Evolutionary conservation across 768 basidiomycete genomes (phyloP).

Genomic region (Russula emetica): DNA sequence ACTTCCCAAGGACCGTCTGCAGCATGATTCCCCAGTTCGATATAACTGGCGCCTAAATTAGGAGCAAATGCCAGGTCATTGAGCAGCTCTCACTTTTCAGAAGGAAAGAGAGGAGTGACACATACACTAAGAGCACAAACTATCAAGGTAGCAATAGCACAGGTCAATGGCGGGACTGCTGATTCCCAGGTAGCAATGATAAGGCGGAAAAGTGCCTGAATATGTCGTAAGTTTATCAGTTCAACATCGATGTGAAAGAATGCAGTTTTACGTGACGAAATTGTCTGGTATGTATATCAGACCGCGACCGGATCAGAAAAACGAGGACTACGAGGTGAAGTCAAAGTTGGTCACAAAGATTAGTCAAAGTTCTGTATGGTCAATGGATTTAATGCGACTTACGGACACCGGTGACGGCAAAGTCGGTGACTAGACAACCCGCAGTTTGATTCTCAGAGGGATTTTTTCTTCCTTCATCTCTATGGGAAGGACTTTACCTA

Average conservation of each 20-base stretch:
- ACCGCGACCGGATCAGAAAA: constrained; percentile 16
- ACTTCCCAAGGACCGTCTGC: constrained; percentile 32
- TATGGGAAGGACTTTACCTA: neutral
- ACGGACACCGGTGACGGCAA: constrained; percentile 21
- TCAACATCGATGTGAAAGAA: neutral
- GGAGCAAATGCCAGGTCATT: neutral
- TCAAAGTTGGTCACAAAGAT: neutral
- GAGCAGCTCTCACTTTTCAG: neutral
- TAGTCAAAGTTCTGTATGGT: neutral
- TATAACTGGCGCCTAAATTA: constrained; percentile 22
- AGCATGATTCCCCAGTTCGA: constrained; percentile 32
- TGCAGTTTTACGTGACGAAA: constrained; percentile 12
- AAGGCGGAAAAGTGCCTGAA: constrained; percentile 20
- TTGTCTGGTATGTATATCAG: constrained; percentile 4
- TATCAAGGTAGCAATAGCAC: constrained; percentile 30
- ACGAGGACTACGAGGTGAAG: constrained; percentile 20
- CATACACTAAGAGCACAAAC: constrained; percentile 20
- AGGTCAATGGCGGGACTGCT: constrained; percentile 31
- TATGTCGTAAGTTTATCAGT: neutral
- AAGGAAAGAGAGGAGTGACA: neutral
- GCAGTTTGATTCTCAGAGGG: neutral
- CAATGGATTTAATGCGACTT: neutral
- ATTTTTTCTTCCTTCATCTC: neutral
- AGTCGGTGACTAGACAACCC: constrained; percentile 7
- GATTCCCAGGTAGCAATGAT: constrained; percentile 32